Percentiles rank a stretch among this genome's conserved stretches.
These are phyloP conservation scores for Penicillium sp. DNA, from an alignment of 2,329 filamentous ascomycete genomes.

Conservation along the genomic window DNA sequence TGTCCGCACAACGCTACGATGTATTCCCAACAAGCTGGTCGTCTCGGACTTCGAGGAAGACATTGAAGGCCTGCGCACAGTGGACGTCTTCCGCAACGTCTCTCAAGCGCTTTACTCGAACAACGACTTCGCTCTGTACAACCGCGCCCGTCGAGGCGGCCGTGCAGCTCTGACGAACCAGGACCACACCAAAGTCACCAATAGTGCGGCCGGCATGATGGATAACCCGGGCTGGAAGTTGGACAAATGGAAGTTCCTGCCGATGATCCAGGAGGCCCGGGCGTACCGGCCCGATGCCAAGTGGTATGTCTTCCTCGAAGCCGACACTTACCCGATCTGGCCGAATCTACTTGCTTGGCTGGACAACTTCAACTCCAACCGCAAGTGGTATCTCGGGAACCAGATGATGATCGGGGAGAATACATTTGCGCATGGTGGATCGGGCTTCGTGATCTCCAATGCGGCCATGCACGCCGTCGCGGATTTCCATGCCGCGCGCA, in stretches of 20 bases:
- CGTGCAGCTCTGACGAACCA: slow-evolving; percentile 31
- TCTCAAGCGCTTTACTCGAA: slow-evolving; percentile 13
- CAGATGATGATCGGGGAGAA: slow-evolving; percentile 45
- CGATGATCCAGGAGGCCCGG: slow-evolving; percentile 49
- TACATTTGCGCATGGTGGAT: slow-evolving; percentile 49
- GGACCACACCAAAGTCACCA: slow-evolving; percentile 28
- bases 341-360: slow-evolving; percentile 51
- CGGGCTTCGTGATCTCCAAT: slow-evolving; percentile 48
- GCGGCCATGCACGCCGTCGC: slow-evolving; percentile 43
- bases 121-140: slow-evolving; percentile 32
- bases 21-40: slow-evolving; percentile 53
- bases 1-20: slow-evolving; percentile 52
- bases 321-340: slow-evolving; percentile 54
- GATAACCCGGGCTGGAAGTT: slow-evolving; percentile 47
- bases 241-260: slow-evolving; percentile 55
- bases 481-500: slow-evolving; percentile 37
- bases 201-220: slow-evolving; percentile 27
- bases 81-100: slow-evolving; percentile 49
- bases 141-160: slow-evolving; percentile 40
- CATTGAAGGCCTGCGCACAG: slow-evolving; percentile 47
- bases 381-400: slow-evolving; percentile 49
- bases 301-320: slow-evolving; percentile 56
- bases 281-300: slow-evolving; percentile 43
- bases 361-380: slow-evolving; percentile 40
- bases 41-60: slow-evolving; percentile 56